These are phyloP conservation scores for Cordia subcordata DNA, from an alignment of 257 asterid species.

Conservation along the genomic window DNA sequence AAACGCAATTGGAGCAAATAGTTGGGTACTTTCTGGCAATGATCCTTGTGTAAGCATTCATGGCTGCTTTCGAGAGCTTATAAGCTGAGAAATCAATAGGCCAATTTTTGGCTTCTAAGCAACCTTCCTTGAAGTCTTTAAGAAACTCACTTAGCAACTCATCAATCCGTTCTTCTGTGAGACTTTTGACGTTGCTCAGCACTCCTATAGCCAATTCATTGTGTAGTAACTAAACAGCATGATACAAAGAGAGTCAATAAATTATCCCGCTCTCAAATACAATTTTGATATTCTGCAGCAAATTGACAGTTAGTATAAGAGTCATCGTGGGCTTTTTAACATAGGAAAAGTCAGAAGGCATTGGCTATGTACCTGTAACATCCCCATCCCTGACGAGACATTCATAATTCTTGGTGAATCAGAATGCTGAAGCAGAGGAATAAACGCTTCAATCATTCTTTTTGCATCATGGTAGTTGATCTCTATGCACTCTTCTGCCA, in stretches of 20 bases:
- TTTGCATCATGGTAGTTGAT: constrained; percentile 63
- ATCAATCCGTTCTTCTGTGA: constrained; percentile 35
- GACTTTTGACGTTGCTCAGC: constrained; percentile 22
- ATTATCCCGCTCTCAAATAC: no score
- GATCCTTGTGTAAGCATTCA: constrained; percentile 43
- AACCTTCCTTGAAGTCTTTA: constrained; percentile 27
- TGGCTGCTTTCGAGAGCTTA: constrained; percentile 45
- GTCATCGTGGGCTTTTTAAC: no score
- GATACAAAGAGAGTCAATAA: no score
- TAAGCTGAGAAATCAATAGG: constrained; percentile 35
- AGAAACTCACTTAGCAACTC: constrained; percentile 31
- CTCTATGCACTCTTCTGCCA: constrained; percentile 33
- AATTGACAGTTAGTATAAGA: no score
- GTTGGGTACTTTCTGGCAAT: constrained; percentile 27
- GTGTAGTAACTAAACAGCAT: no score
- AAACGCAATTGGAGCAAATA: constrained; percentile 29
- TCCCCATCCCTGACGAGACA: constrained; percentile 42
- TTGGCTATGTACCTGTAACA: constrained; percentile 13
- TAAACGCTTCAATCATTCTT: constrained; percentile 41
- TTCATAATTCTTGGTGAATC: constrained; percentile 54
- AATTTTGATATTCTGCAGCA: no score
- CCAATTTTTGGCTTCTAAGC: constrained; percentile 35
- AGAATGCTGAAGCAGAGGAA: constrained; percentile 52
- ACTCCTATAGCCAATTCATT: constrained; percentile 30
- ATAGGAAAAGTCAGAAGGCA: no score